Evolutionary conservation across 176 grass and related monocot species (phyloP).

Genomic region (Echinochloa phyllopogon): DNA sequence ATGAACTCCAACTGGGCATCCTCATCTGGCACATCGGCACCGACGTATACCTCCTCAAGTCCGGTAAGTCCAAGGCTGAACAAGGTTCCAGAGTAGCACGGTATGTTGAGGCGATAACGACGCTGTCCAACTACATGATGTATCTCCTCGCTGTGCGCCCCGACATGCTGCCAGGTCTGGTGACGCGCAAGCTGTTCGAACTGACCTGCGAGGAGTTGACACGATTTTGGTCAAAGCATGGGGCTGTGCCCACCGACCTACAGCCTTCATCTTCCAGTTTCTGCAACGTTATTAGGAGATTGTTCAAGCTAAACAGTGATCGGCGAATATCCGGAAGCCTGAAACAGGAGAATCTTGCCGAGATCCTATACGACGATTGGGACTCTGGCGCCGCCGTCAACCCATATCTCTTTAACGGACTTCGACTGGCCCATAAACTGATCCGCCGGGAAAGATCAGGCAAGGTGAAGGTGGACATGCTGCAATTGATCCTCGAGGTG

Average conservation of each 20-base stretch:
- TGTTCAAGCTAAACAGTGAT: no score
- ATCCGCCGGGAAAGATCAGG: neutral
- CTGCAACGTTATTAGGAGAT: no score
- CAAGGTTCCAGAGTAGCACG: neutral
- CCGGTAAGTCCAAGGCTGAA: neutral
- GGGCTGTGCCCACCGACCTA: no score
- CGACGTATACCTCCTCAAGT: neutral
- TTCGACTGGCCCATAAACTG: neutral
- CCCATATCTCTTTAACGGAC: neutral
- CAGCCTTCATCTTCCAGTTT: neutral
- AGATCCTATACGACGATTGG: neutral
- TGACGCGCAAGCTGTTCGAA: neutral
- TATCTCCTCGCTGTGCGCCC: neutral
- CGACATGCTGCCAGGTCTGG: conserved; percentile 7
- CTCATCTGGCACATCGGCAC: conserved; percentile 29
- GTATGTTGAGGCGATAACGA: neutral
- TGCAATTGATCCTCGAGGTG: neutral
- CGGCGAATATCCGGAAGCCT: no score
- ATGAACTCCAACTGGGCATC: conserved; percentile 14
- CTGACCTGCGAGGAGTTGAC: neutral
- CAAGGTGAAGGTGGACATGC: neutral
- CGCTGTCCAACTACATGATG: conserved; percentile 38
- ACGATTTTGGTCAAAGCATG: neutral
- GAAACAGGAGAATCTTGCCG: neutral
- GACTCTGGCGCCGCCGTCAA: neutral